phyloP scores from a whole-genome alignment of 2,329 filamentous ascomycete genomes.

The Hawksworthiomyces lignivorus region DNA sequence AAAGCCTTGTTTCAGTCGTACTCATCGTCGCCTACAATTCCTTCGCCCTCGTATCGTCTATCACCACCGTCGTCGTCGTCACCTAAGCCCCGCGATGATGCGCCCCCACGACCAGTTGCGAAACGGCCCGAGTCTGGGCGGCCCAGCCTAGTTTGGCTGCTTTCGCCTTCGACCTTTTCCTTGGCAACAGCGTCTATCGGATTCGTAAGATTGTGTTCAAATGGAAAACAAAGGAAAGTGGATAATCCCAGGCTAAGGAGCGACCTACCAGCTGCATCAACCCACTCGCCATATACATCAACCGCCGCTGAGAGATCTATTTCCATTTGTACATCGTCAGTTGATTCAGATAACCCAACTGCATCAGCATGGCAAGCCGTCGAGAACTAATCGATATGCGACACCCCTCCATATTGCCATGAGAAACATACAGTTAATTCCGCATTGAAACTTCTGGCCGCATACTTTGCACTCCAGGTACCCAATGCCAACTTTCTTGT shows the following conservation, averaged over 20 bases:
- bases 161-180: constrained; percentile 25
- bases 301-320: constrained; percentile 81
- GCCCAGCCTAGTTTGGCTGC: not conserved
- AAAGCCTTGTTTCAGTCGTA: constrained; percentile 38
- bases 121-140: constrained; percentile 5
- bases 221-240: not conserved
- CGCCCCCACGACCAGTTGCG: constrained; percentile 2
- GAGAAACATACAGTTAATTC: constrained; percentile 70
- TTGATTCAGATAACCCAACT: no score
- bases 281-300: constrained; percentile 97
- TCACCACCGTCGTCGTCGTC: constrained; percentile 43
- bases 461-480: constrained; percentile 86
- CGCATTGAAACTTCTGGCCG: constrained; percentile 86
- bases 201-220: not conserved
- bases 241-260: no score
- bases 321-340: no score
- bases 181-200: constrained; percentile 46
- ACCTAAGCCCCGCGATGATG: constrained; percentile 7
- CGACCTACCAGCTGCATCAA: constrained; percentile 65
- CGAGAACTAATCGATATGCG: no score
- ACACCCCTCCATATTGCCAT: no score
- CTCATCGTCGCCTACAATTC: constrained; percentile 46
- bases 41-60: constrained; percentile 45
- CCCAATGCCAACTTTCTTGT: constrained; percentile 86
- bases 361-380: no score